phyloP scores from a whole-genome alignment of 83 land plant species.

The Larix sibirica region DNA sequence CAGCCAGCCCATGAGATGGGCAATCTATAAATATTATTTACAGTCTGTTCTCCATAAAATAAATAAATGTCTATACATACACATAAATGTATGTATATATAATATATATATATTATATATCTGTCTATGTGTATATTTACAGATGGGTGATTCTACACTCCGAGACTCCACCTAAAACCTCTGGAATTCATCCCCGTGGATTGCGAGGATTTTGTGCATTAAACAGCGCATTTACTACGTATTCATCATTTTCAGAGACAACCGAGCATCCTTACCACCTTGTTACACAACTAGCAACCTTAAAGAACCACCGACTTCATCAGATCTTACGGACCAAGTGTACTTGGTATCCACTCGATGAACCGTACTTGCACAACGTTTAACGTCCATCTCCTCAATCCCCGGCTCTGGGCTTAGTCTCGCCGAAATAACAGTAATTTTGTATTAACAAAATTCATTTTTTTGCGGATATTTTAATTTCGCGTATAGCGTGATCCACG shows the following conservation, averaged over 20 bases:
- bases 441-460: background rate
- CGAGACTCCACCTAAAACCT: no score
- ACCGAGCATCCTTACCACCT: constrained; percentile 4
- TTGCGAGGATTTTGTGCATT: background rate
- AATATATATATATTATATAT: no score
- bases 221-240: background rate
- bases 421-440: background rate
- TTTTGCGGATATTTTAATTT: background rate
- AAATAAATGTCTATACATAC: no score
- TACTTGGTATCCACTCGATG: no score
- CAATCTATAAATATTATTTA: no score
- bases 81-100: no score
- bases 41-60: no score
- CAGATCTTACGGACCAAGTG: background rate
- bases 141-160: no score
- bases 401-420: no score
- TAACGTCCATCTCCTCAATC: background rate
- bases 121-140: no score
- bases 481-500: background rate
- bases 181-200: no score
- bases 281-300: background rate
- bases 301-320: background rate
- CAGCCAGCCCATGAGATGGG: no score
- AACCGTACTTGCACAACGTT: background rate
- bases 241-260: background rate